phyloP scores from a whole-genome alignment of 2,329 filamentous ascomycete genomes.

The Arthrobotrys entomopaga region DNA sequence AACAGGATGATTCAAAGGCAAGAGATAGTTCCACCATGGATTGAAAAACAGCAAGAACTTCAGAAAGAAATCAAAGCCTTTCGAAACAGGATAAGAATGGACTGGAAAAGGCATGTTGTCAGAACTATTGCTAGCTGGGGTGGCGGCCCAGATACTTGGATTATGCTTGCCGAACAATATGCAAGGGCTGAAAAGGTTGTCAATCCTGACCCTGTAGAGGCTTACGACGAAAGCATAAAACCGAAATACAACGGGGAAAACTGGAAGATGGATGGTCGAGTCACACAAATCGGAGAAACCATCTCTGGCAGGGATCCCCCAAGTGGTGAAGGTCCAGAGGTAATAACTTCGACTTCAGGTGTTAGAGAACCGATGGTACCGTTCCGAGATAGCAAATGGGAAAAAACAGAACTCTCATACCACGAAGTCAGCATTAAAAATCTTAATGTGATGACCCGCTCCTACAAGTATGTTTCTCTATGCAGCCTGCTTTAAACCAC shows the following conservation, averaged over 20 bases:
- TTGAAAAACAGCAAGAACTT: conserved; percentile 96
- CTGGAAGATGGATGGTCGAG: conserved; percentile 34
- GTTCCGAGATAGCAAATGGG: conserved; percentile 83
- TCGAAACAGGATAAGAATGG: conserved; percentile 76
- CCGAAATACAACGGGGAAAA: conserved; percentile 15
- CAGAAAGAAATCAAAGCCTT: conserved; percentile 76
- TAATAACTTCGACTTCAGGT: conserved; percentile 3
- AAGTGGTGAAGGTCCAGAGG: neutral
- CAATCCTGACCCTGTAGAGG: conserved; percentile 71
- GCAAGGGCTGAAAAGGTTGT: conserved; percentile 76
- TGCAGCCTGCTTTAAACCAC: neutral
- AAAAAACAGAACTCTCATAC: conserved; percentile 77
- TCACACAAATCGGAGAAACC: conserved; percentile 62
- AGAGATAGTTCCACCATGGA: conserved; percentile 96
- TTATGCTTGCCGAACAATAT: conserved; percentile 76
- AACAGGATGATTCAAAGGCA: conserved; percentile 98
- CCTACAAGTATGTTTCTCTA: conserved; percentile 74
- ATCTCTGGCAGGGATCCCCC: neutral
- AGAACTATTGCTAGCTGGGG: conserved; percentile 80
- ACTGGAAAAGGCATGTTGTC: conserved; percentile 86
- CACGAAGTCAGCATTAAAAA: conserved; percentile 78
- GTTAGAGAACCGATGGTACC: conserved; percentile 63
- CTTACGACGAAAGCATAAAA: conserved; percentile 58
- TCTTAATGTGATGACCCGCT: conserved; percentile 81
- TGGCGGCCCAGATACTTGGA: conserved; percentile 77